These are phyloP conservation scores for Cucurbita moschata DNA, from an alignment of 306 rosid species.

Conservation along the genomic window DNA sequence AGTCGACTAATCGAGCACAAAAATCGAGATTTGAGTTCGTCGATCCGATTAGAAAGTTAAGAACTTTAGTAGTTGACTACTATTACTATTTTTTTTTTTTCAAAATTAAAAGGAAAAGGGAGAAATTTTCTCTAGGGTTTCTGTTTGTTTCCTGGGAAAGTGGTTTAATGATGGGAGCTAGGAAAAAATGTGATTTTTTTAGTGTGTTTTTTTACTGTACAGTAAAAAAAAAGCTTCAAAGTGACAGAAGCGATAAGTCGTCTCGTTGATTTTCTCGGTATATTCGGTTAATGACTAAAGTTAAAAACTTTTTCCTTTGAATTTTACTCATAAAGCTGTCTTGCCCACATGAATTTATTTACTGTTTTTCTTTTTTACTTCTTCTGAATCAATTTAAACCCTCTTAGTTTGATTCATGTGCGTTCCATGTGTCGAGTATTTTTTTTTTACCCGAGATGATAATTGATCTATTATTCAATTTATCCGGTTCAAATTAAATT, in stretches of 20 bases:
- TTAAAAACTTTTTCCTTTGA: not conserved
- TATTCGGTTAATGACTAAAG: slow-evolving; percentile 1
- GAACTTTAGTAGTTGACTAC: not conserved
- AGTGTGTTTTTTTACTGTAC: not conserved
- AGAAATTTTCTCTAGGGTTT: not conserved
- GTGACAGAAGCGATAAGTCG: not conserved
- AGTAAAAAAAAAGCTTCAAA: not conserved
- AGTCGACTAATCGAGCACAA: not conserved
- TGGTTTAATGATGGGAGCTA: not conserved
- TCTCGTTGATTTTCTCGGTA: not conserved
- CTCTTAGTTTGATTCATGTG: too few relatives aligned
- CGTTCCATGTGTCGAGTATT: too few relatives aligned
- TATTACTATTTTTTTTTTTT: not conserved
- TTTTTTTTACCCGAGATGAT: too few relatives aligned
- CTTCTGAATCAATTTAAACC: too few relatives aligned
- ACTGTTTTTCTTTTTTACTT: not conserved
- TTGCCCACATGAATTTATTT: not conserved
- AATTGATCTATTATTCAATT: too few relatives aligned
- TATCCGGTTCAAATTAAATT: too few relatives aligned
- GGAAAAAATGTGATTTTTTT: not conserved
- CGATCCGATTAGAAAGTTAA: not conserved
- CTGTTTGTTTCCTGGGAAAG: slow-evolving; percentile 6
- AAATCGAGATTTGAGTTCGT: not conserved
- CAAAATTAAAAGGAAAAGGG: not conserved
- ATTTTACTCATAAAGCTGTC: slow-evolving; percentile 2